Base-by-base conservation (phyloP, 768 basidiomycete genomes). In the Hydnomerulius pinastri region DNA sequence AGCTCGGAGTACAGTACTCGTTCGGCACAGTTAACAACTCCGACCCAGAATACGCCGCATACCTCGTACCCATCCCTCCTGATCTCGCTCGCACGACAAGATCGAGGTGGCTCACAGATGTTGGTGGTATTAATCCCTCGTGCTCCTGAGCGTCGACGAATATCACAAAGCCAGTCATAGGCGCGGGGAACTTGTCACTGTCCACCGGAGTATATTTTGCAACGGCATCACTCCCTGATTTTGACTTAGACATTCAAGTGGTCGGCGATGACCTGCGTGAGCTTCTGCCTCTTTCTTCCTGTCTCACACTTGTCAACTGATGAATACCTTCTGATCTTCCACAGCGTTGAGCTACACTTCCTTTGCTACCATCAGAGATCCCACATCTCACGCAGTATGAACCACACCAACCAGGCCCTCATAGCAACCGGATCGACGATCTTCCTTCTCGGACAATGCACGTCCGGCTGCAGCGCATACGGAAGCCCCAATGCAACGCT, bases 101-200 rank as follows among this genome's bases (percentile, higher is more conserved):
- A 4, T 59, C 66, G 18, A 61, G 64, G 45, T 67, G 64, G 66
- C 27, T 68, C 25, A 54, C 57, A 17, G 65, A 67, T 41, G 64
- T 68, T 13, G 52, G 60, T 5, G 59, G 59, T 41, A 28, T 68
- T 24, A 63, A 66, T 21, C 65, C 65, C 1, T 41, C 43, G 4
- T 67, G 65, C 40, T 59, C 55, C n/a, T 67, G 63, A 61, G 49
- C 64, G 21, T 47, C 54, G 11, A 68, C 66, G 6, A 66, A 68
- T 39, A 32, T 67, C 13, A 59, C 59, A 4, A 1, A 51, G 5
- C 35, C 56, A 4, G 10, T 66, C 1, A 30, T 54, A 32, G 6
- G 57, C 10, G 28, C 56, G 9, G 1, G 17, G 27, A 66, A 66
- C 8, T 46, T 33, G 35, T 27, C 39, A 12, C 18, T 33, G 10